These are phyloP conservation scores for Adiantum capillusveneris DNA, from an alignment of 75 land plant genomes.

Conservation along the genomic window DNA sequence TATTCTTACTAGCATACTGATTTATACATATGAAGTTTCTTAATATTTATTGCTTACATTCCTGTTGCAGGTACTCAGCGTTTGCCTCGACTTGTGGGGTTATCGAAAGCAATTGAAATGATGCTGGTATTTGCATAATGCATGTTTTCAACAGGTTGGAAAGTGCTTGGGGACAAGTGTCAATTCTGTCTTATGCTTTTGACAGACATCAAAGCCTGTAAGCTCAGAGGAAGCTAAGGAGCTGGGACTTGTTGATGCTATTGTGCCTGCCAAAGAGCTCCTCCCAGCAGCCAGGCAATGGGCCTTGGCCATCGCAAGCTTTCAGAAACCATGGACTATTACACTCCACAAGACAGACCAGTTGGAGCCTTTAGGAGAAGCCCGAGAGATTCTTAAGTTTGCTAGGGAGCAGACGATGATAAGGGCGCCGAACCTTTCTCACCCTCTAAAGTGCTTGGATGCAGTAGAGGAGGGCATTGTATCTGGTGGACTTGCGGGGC, in stretches of 20 bases:
- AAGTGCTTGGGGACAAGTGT: not conserved
- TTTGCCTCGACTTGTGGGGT: slow-evolving; percentile 76
- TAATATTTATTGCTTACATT: no score
- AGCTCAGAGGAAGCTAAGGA: slow-evolving; percentile 57
- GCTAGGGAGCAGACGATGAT: slow-evolving; percentile 54
- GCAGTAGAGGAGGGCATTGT: slow-evolving; percentile 74
- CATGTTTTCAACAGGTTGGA: not conserved
- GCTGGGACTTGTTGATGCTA: slow-evolving; percentile 66
- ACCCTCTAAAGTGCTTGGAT: slow-evolving; percentile 71
- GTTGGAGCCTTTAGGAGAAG: slow-evolving; percentile 66
- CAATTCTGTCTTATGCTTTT: no score
- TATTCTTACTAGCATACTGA: not conserved
- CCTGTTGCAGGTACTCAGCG: slow-evolving; percentile 84
- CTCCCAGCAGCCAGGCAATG: slow-evolving; percentile 44
- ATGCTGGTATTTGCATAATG: slow-evolving; percentile 40
- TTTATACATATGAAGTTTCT: not conserved
- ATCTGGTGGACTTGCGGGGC: slow-evolving; percentile 65
- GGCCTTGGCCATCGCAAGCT: slow-evolving; percentile 60
- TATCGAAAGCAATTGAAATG: slow-evolving; percentile 77
- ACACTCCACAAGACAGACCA: slow-evolving; percentile 59
- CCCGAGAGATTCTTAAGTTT: slow-evolving; percentile 67
- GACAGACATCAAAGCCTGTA: slow-evolving; percentile 62
- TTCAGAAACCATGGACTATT: slow-evolving; percentile 48
- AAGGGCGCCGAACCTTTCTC: slow-evolving; percentile 55
- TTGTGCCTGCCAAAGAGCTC: slow-evolving; percentile 44